phyloP scores from a whole-genome alignment of 306 rosid genomes.

The Senna siamea region DNA sequence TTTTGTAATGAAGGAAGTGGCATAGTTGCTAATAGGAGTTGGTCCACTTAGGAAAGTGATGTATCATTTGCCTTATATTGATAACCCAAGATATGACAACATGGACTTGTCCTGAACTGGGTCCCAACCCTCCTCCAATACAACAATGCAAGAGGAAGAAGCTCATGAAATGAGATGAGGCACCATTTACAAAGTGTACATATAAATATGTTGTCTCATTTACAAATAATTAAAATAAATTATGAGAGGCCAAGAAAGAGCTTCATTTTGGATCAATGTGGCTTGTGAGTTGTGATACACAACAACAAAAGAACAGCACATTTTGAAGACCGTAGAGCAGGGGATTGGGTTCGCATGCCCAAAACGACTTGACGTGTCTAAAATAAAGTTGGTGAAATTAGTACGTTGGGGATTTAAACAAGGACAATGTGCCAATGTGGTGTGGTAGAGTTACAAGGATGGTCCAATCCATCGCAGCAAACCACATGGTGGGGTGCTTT shows the following conservation, averaged over 20 bases:
- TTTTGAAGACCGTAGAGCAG: not conserved
- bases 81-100: constrained; percentile 38
- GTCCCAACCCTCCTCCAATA: constrained; percentile 19
- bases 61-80: constrained; percentile 20
- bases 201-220: not conserved
- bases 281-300: not conserved
- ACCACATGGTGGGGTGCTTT: constrained; percentile 55
- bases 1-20: constrained; percentile 12
- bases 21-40: constrained; percentile 1
- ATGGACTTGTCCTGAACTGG: constrained; percentile 30
- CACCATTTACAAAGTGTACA: too few relatives aligned
- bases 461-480: constrained; percentile 45
- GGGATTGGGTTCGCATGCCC: not conserved
- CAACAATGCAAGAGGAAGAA: too few relatives aligned
- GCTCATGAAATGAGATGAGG: too few relatives aligned
- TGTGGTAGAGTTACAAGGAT: constrained; percentile 31
- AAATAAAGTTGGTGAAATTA: not conserved
- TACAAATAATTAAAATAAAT: not conserved
- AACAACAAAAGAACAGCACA: not conserved
- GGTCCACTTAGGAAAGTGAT: constrained; percentile 52
- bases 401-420: not conserved
- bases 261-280: not conserved
- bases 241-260: not conserved
- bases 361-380: not conserved
- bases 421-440: not conserved